Evolutionary conservation across 2,329 filamentous ascomycete genomes (phyloP), one percentile per base, ranked within the genome.

Genomic region (Colletotrichum zoysiae): DNA sequence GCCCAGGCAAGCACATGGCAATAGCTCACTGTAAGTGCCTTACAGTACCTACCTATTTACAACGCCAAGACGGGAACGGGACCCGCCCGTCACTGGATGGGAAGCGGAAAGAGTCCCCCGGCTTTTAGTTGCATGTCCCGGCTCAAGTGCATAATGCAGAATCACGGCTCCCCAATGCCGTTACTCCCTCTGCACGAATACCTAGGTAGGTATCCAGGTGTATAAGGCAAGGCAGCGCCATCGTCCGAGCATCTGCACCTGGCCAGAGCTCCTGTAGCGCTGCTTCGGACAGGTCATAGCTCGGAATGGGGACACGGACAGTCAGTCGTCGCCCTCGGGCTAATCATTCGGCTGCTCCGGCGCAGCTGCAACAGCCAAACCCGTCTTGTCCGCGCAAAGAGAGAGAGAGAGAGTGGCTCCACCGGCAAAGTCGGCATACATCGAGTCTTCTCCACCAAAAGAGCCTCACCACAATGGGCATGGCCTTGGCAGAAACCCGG

Each of bases 81-180:
- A 55, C 55, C 70, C 70, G 59, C 70, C 57, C 38, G 68, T 51
- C 55, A 69, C 30, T 64, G 53, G 46, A 56, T 11, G 46, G 23
- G 51, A 42, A 9, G n/a, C 51, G 65, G 69, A 50, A 65, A 57
- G 35, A 12, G 79, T 79, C 57, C 67, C 67, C 30, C 75, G 67
- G 9, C 65, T 67, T 33, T 8, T 35, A 57, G 35, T 42, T 73
- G 20, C 44, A 53, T 26, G 38, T 60, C 60, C 60, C 44, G 46
- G 23, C 16, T 57, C n/a, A 38, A 40, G 11, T 42, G 38, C 23
- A 20, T 44, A n/a, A n/a, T n/a, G n/a, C n/a, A 30, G 44, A 56
- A 40, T 44, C 53, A 35, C 48, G 60, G 30, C 48, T 56, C 57
- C 44, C 40, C 33, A 67, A 69, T 69, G 69, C 46, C 69, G 69